Percentiles rank a stretch among this genome's conserved stretches.
These are phyloP conservation scores for Pochonia chlamydosporia DNA, from an alignment of 2,329 filamentous ascomycete genomes.

Conservation along the genomic window DNA sequence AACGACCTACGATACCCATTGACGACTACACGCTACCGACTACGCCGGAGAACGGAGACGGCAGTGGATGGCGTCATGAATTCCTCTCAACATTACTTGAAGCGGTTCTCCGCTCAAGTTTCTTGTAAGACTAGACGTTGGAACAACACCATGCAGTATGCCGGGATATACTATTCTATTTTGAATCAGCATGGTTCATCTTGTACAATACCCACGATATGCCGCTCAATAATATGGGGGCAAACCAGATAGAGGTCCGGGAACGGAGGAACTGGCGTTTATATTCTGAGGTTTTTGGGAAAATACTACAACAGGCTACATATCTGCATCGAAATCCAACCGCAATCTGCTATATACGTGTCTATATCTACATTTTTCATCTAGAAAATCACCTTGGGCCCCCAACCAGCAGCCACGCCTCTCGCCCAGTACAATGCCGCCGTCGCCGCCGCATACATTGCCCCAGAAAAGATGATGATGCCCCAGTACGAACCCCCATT, in stretches of 20 bases:
- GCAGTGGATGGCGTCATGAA: neutral
- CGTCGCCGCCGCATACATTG: constrained; percentile 7
- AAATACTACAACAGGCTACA: neutral
- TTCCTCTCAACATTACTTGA: neutral
- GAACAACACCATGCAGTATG: too few species aligned
- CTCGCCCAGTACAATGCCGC: constrained; percentile 5
- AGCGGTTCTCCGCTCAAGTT: neutral
- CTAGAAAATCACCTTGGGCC: constrained; percentile 6
- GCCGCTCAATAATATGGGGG: neutral
- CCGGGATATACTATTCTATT: too few species aligned
- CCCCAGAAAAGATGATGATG: constrained; percentile 10
- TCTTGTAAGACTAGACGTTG: neutral
- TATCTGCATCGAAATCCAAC: neutral
- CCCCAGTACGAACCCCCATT: constrained; percentile 5
- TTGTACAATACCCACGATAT: neutral
- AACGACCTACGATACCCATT: neutral
- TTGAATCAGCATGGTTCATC: neutral
- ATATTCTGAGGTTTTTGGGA: neutral
- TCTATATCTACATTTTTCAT: neutral
- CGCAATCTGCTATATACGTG: neutral
- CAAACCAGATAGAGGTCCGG: neutral
- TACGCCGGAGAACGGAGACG: too few species aligned
- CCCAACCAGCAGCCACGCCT: constrained; percentile 9
- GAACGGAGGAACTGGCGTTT: neutral
- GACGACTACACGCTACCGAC: too few species aligned